Evolutionary conservation across 2,329 filamentous ascomycete genomes (phyloP), one percentile per base, ranked within the genome.

Genomic region (Pseudohalonectria lignicola): DNA sequence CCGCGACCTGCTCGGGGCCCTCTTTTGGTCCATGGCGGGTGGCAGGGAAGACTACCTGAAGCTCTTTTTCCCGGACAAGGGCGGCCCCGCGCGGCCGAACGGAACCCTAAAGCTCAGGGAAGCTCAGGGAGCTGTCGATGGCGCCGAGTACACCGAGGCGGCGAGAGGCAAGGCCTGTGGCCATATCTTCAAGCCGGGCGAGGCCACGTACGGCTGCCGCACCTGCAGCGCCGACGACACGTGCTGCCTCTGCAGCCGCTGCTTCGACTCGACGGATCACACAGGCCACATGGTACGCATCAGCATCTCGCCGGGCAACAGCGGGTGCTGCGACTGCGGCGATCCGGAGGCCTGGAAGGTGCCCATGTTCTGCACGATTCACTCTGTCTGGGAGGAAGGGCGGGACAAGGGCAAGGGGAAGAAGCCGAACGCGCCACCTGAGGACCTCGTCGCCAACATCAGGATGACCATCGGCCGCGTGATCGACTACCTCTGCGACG

Each of bases 161-260:
- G 92, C 92, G 12, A 78, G 86, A 48, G 92, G 93, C 39, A 93
- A 93, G 60, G 81, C 87, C 34, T 98, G 92, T 57, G 93, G 92
- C 4, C 93, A 98, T 64, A 96, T 98, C 45, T 94, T 98, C 71
- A 90, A 90, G 61, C 73, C 76, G 12, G 92, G 90, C 36, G 92
- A 98, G 65, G 88, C 87, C 40, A 90, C 86, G 42, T 98, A 96
- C 58, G 75, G 82, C 50, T 98, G 92, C 69, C 83, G 87, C 50
- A 96, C 90, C 9, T 98, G 92, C 60, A 86, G 86, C 34, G 79
- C 82, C 32, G 93, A 98, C 59, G 90, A 95, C 47, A 96, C 92
- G 1, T 96, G 90, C 60, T 90, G 92, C 36, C 72, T 98, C 13
- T 98, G 92, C 63, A 86, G 85, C 52, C 80, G 82, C 47, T 98